These are phyloP conservation scores for Curvularia sp. DNA, from an alignment of 2,329 filamentous ascomycete genomes.

Conservation along the genomic window DNA sequence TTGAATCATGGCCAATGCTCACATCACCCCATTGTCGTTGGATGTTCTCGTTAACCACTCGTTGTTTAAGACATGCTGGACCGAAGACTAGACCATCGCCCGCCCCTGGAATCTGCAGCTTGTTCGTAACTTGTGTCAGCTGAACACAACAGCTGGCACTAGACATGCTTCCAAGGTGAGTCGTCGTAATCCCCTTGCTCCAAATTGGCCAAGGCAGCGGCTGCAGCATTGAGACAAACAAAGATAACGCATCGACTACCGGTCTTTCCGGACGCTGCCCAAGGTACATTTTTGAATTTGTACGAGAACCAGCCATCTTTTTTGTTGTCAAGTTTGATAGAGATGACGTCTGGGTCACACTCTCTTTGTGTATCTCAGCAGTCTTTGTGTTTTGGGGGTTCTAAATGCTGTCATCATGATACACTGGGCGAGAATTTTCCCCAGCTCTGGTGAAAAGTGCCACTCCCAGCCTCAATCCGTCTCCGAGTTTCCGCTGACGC, in stretches of 20 bases:
- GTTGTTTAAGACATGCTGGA: slow-evolving; percentile 9
- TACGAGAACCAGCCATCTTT: background rate
- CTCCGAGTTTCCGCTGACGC: background rate
- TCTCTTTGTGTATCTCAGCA: background rate
- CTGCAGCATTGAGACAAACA: slow-evolving; percentile 21
- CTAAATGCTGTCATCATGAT: background rate
- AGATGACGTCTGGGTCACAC: background rate
- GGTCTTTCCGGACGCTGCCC: slow-evolving; percentile 9
- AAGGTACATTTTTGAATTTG: background rate
- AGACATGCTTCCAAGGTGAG: slow-evolving; percentile 29
- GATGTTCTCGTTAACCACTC: slow-evolving; percentile 25
- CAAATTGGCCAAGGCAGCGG: slow-evolving; percentile 19
- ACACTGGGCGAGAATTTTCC: background rate
- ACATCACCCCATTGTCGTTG: slow-evolving; percentile 26
- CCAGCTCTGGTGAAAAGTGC: background rate
- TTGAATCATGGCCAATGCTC: slow-evolving; percentile 26
- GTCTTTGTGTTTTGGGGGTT: background rate
- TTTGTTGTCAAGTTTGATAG: background rate
- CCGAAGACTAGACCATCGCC: slow-evolving; percentile 6
- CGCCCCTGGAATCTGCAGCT: slow-evolving; percentile 43
- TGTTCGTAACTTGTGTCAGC: slow-evolving; percentile 46
- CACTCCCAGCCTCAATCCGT: background rate
- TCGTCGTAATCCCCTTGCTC: slow-evolving; percentile 33
- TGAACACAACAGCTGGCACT: slow-evolving; percentile 39
- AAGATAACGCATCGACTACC: slow-evolving; percentile 17